Conservation (phyloP, 1,139 yeast species). For the Cylindricascospora bacillispora region DNA sequence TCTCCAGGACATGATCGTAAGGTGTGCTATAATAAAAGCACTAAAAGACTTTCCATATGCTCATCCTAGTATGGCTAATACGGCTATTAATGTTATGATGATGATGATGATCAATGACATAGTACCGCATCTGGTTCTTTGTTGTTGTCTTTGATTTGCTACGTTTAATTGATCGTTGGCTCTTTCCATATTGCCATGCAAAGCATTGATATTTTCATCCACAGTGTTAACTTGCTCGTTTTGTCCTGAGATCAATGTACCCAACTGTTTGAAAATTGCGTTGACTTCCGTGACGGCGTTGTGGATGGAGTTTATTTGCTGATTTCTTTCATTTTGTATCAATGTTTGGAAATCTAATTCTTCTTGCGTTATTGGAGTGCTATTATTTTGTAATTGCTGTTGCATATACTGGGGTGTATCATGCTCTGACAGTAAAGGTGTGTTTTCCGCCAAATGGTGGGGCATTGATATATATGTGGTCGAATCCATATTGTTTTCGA, state of each 20-base stretch:
- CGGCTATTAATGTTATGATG: conserved; percentile 27
- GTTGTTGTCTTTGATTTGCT: conserved; percentile 65
- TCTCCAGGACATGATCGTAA: no score
- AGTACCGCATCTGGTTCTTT: conserved; percentile 63
- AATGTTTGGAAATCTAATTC: conserved; percentile 65
- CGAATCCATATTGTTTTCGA: no score
- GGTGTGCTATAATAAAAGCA: no score
- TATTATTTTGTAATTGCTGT: conserved; percentile 23
- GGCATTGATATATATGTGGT: conserved; percentile 25
- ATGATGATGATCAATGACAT: conserved; percentile 35
- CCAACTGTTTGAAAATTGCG: conserved; percentile 69
- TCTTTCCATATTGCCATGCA: conserved; percentile 54
- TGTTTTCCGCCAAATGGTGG: no score
- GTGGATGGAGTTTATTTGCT: conserved; percentile 59
- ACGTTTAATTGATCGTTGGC: conserved; percentile 58
- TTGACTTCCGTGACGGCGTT: conserved; percentile 76
- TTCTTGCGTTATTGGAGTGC: conserved; percentile 32
- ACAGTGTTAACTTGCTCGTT: conserved; percentile 75
- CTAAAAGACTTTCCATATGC: no score
- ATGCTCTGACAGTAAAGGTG: conserved; percentile 25
- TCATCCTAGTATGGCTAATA: conserved; percentile 30
- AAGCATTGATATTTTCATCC: conserved; percentile 59
- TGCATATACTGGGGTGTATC: conserved; percentile 19
- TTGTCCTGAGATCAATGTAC: conserved; percentile 66
- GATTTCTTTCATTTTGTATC: conserved; percentile 58